These are phyloP conservation scores for Syncephalastrum monosporum DNA, from an alignment of 371 early-diverging fungal genomes.

Conservation along the genomic window DNA sequence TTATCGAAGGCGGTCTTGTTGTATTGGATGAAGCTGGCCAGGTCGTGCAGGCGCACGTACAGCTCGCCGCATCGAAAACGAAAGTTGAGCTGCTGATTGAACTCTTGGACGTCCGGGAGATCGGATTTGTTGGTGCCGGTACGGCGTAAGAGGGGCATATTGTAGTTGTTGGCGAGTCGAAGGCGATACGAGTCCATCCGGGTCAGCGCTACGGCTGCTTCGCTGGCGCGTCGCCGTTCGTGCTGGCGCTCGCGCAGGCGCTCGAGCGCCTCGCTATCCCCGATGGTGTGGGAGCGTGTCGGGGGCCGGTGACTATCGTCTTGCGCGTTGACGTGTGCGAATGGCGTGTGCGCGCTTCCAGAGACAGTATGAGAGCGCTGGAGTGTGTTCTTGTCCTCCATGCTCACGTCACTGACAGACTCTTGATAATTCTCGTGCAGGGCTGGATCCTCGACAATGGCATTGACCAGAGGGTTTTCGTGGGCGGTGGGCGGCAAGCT, in stretches of 20 bases:
- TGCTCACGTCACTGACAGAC: not conserved
- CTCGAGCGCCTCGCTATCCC: not conserved
- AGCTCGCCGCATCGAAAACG: slow-evolving; percentile 7
- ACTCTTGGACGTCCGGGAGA: slow-evolving; percentile 2
- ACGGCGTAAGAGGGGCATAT: slow-evolving; percentile 1
- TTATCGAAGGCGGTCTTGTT: slow-evolving; percentile 92
- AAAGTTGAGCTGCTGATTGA: slow-evolving; percentile 11
- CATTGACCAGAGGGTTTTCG: not conserved
- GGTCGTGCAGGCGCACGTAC: slow-evolving; percentile 55
- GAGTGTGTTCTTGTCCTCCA: not conserved
- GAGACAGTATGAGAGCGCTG: not conserved
- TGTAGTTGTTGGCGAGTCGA: not conserved
- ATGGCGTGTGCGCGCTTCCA: not conserved
- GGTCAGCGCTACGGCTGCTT: not conserved
- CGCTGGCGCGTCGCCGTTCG: not conserved
- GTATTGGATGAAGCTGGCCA: slow-evolving; percentile 81
- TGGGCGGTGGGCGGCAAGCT: not conserved
- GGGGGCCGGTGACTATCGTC: not conserved
- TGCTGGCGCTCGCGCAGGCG: not conserved
- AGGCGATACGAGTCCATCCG: slow-evolving; percentile 7
- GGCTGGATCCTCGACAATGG: not conserved
- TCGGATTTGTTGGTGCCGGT: slow-evolving; percentile 6
- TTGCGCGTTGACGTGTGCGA: too few relatives aligned
- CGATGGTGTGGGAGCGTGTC: not conserved
- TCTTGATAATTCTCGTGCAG: not conserved